A percentile compares a stretch with the other conserved stretches of the same genome.
These are phyloP conservation scores for Botrytis cinerea DNA, from an alignment of 2,329 filamentous ascomycete species.

Conservation along the genomic window DNA sequence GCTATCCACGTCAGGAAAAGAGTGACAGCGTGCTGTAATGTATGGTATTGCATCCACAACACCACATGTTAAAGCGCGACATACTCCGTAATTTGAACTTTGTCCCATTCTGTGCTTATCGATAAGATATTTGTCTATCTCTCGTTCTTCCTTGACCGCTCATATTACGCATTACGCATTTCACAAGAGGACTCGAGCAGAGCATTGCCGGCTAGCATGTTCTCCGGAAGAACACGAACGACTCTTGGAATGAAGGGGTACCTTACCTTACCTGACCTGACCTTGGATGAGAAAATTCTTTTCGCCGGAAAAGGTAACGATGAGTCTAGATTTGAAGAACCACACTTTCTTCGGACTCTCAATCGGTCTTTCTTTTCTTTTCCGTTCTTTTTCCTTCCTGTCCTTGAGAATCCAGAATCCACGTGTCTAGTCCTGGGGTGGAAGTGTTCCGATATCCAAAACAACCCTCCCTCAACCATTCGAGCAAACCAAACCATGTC, in stretches of 20 bases:
- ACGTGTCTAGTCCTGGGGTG: not conserved
- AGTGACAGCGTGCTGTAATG: not conserved
- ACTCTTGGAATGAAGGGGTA: not conserved
- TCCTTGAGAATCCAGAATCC: not conserved
- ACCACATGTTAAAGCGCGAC: constrained; percentile 12
- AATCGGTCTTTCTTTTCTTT: constrained; percentile 7
- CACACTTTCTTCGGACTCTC: constrained; percentile 15
- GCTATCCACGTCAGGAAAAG: constrained; percentile 16
- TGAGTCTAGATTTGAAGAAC: constrained; percentile 19
- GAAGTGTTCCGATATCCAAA: not conserved
- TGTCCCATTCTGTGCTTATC: constrained; percentile 14
- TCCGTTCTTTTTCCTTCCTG: not conserved
- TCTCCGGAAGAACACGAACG: constrained; percentile 1
- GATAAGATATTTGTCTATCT: constrained; percentile 15
- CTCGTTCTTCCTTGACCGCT: constrained; percentile 16
- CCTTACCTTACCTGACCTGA: not conserved
- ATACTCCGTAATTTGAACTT: not conserved
- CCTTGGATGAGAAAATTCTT: not conserved
- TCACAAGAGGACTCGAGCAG: not conserved
- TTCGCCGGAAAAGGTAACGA: not conserved
- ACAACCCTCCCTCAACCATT: not conserved
- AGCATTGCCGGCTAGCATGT: not conserved
- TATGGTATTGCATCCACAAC: not conserved
- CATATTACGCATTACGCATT: constrained; percentile 11
- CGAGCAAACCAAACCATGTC: not conserved